These are phyloP conservation scores for Drechslera avenae DNA, from an alignment of 2,329 filamentous ascomycete species.

Conservation along the genomic window DNA sequence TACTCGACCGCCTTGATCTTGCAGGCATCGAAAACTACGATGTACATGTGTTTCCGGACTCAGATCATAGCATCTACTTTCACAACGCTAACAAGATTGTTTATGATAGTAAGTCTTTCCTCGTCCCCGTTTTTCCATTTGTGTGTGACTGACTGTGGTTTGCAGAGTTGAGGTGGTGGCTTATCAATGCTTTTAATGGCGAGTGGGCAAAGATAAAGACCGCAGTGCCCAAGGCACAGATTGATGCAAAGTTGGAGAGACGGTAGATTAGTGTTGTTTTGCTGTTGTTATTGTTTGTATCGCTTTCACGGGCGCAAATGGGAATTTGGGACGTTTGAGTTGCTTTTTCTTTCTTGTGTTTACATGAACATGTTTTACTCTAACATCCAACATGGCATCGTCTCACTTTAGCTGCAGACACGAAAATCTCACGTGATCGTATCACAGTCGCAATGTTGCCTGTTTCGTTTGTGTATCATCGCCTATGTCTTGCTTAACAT, in stretches of 20 bases:
- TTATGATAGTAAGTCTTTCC: conserved; percentile 77
- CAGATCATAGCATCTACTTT: conserved; percentile 92
- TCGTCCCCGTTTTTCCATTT: too few species aligned
- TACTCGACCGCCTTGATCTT: conserved; percentile 86
- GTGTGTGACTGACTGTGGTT: conserved; percentile 5
- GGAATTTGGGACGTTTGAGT: not conserved
- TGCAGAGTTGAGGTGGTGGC: conserved; percentile 81
- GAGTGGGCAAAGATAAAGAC: conserved; percentile 75
- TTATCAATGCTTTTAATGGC: conserved; percentile 96
- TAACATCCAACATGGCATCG: too few species aligned
- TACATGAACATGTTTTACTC: too few species aligned
- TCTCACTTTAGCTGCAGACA: too few species aligned
- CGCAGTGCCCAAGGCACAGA: conserved; percentile 53
- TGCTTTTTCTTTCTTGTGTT: too few species aligned
- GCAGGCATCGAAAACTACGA: conserved; percentile 89
- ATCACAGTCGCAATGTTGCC: too few species aligned
- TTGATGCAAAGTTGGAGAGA: conserved; percentile 25
- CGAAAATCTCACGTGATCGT: too few species aligned
- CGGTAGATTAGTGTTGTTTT: conserved; percentile 11
- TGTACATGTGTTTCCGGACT: conserved; percentile 94
- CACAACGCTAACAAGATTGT: conserved; percentile 91
- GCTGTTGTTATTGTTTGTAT: not conserved
- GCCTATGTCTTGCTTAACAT: too few species aligned
- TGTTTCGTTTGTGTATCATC: too few species aligned
- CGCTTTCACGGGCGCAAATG: not conserved